Percentiles rank a stretch among this genome's conserved stretches.
Conservation (phyloP, 2,329 filamentous ascomycete genomes). For the Penicillium sp. region DNA sequence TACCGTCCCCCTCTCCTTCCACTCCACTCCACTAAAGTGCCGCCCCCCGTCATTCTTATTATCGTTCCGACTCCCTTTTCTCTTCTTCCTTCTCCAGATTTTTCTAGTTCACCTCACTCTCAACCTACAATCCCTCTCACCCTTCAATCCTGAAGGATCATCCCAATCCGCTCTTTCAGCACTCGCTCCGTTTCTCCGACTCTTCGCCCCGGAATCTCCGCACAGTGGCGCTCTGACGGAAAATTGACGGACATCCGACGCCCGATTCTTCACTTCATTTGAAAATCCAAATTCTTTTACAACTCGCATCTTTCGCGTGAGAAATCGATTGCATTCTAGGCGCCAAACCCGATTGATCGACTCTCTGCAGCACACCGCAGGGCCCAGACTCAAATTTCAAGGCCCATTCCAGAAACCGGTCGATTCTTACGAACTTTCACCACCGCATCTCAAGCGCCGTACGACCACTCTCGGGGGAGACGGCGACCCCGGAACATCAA, state of each 20-base stretch:
- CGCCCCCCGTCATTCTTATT: conserved; percentile 29
- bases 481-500: conserved; percentile 40
- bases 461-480: conserved; percentile 43
- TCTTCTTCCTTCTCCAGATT: conserved; percentile 10
- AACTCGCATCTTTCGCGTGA: conserved; percentile 4
- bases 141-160: conserved; percentile 4
- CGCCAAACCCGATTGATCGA: conserved; percentile 18
- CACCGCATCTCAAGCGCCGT: conserved; percentile 34
- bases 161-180: conserved; percentile 18
- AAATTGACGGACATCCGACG: conserved; percentile 10
- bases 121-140: neutral
- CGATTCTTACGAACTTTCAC: conserved; percentile 17
- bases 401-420: conserved; percentile 5
- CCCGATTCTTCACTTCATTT: conserved; percentile 7
- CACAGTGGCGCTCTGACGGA: conserved; percentile 19
- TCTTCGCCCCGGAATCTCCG: conserved; percentile 10
- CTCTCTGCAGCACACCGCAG: conserved; percentile 18
- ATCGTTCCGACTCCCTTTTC: conserved; percentile 20
- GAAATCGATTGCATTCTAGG: conserved; percentile 17
- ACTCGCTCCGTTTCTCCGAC: conserved; percentile 4
- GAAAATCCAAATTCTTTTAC: conserved; percentile 2
- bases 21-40: conserved; percentile 21
- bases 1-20: conserved; percentile 23
- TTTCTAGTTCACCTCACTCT: neutral
- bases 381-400: conserved; percentile 13